A percentile compares a stretch with the other conserved stretches of the same genome.
phyloP scores from a whole-genome alignment of 345 rosid species.

The Hevea brasiliensis region DNA sequence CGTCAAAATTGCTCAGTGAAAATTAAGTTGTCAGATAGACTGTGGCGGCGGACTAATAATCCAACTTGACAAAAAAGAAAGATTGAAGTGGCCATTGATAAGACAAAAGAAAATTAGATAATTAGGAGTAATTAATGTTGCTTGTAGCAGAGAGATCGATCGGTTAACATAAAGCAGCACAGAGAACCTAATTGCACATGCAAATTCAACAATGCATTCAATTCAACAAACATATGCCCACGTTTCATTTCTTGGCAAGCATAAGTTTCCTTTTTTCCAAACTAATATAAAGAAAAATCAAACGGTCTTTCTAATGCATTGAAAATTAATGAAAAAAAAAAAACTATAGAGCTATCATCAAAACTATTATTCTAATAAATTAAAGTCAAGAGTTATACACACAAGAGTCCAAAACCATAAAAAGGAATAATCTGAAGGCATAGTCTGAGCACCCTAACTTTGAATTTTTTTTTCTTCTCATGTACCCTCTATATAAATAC shows the following conservation, averaged over 20 bases:
- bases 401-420: constrained; percentile 7
- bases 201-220: too few species aligned
- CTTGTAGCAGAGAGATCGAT: too few species aligned
- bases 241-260: not conserved
- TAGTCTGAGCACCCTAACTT: not conserved
- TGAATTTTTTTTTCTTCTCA: constrained; percentile 3
- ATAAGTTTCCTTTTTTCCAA: not conserved
- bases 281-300: not conserved
- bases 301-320: not conserved
- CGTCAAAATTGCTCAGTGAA: too few species aligned
- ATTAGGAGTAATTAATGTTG: too few species aligned
- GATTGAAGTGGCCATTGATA: too few species aligned
- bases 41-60: too few species aligned
- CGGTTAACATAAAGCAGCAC: too few species aligned
- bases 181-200: too few species aligned
- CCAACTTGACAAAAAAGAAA: too few species aligned
- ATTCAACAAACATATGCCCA: not conserved
- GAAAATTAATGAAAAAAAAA: not conserved
- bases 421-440: constrained; percentile 3
- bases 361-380: not conserved
- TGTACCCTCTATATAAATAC: not conserved
- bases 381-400: not conserved
- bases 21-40: too few species aligned
- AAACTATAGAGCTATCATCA: not conserved
- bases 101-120: too few species aligned